Base-by-base conservation (phyloP, 2,329 filamentous ascomycete genomes). In the Leptographium radiaticola region DNA sequence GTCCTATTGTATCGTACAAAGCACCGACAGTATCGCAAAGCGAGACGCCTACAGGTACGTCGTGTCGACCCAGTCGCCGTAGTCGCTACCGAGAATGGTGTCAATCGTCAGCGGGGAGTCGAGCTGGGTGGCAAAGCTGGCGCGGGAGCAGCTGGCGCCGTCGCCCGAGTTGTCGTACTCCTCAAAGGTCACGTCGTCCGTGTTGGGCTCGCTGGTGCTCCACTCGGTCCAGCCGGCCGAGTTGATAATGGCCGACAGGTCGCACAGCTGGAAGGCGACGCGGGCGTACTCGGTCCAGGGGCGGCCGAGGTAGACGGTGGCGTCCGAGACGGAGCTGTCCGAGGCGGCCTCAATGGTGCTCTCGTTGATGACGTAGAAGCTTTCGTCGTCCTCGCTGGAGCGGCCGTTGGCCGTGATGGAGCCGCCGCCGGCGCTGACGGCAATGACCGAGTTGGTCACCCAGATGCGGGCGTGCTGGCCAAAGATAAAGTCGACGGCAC, bases 131-230 rank as follows among this genome's bases (percentile, higher is more conserved):
- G 68, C 58, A 53, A 70, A 73, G 40, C 65, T 68, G 11, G 76
- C 79, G 50, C 81, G 68, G 0, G 69, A 71, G 0, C 79, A 79
- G 18, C 66, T 64, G 2, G 80, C 70, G 2, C 82, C 81, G 36
- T 67, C 62, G 1, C 82, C 82, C 1, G 71, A 72, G 65, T 85
- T 85, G 20, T 60, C 66, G 61, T 75, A 84, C 69, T 86, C 83
- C 48, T 51, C 39, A 39, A 58, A 69, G 33, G 62, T 55, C 12
- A 69, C 66, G 55, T 62, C 55, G 16, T 58, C 60, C 7, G 66
- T 70, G 40, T 65, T 62, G 43, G 65, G 64, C 30, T 57, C 56
- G 53, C 57, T 65, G 3, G 60, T 66, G 18, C 60, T 63, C 67
- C 67, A 69, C 33, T 68, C 61, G 2, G 59, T 63, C 81, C 82